Base-by-base conservation (phyloP, 768 basidiomycete genomes). In the Phaffia tasmanica region DNA sequence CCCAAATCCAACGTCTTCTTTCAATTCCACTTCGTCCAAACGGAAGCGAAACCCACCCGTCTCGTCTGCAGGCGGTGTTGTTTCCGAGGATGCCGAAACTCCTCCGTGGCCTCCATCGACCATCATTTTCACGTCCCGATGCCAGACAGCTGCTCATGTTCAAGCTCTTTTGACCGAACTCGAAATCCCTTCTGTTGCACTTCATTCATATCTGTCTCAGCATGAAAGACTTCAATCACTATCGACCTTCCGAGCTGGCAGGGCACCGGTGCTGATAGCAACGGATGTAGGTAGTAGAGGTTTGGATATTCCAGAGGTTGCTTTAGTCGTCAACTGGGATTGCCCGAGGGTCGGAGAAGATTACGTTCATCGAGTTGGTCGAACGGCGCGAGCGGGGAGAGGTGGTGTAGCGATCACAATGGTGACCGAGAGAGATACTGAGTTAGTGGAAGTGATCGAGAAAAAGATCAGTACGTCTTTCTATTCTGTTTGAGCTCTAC, bases 321-420 rank as follows among this genome's bases (percentile, higher is more conserved):
- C 88, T 15, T 84, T 97, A 80, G 90, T 99, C 23, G 81, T 99
- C 65, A 98, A 99, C 70, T 99, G 93, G 92, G 94, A 99, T 76
- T 79, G 97, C 70, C 95, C 95, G 18, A 80, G 81, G 27, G 75
- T 76, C 15, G 70, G 89, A 6, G 94, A 94, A 75, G 93, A 94
- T 75, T 99, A 99, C 74, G 88, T 90, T 1, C 95, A 99, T 78
- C 83, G 95, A 25, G 95, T 99, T 0, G 92, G 92, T 54, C 78
- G 92, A 73, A 97, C 92, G 27, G 92, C 92, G 35, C 85, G 92
- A 72, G 88, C 86, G 15, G 95, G 95, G 7, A 81, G 84, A 72
- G 88, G 86, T 2, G 95, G 95, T 72, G 79, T 92, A 58, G 90
- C 90, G 0, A 81, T 98, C 32, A 98, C 92, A 72, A 89, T 98